Evolutionary conservation across 352 stramenopile genomes (phyloP), one percentile per base, ranked within the genome.

Genomic region (Phytopythium kandeliae): DNA sequence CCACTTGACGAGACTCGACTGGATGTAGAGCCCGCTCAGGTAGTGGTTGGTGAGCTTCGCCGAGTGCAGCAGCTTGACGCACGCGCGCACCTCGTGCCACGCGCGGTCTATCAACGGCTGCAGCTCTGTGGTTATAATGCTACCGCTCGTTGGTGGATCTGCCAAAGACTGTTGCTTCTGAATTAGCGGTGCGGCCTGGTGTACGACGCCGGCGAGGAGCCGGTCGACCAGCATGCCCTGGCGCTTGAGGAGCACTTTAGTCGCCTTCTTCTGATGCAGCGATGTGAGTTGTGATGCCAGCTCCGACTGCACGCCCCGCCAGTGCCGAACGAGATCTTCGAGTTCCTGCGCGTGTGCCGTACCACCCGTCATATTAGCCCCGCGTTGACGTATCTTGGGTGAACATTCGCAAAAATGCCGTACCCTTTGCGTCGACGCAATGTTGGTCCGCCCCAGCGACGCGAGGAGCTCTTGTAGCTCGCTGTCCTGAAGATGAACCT

Each of bases 41-140:
- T 83, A 86, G 45, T 85, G 71, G 44, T 88, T 74, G n/a, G 74
- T 85, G 61, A 85, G 65, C 48, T 81, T 83, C 31, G 77, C 77
- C 9, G 67, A 65, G 58, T 88, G 69, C 36, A 88, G 42, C 61
- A 85, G 73, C 63, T 81, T 83, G 58, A 73, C 70, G 48, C 77
- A 88, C 17, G 57, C 64, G 12, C 74, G 74, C 26, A 85, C 67
- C 54, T 88, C 77, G 16, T 74, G 69, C 74, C 77, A 88, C 46
- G 72, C 65, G 5, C 40, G 55, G 51, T 69, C 57, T 22, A 69
- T 33, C 15, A 62, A 65, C 24, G 64, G 57, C 25, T 68, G 63
- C 35, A 71, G 36, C 6, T 51, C 60, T 3, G 17, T 10, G 25
- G 21, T 3, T 11, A n/a, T 25, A 2, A 13, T 35, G 4, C 9